Base-by-base conservation (phyloP, 2,329 filamentous ascomycete species). In the Pezicula neosporulosa region DNA sequence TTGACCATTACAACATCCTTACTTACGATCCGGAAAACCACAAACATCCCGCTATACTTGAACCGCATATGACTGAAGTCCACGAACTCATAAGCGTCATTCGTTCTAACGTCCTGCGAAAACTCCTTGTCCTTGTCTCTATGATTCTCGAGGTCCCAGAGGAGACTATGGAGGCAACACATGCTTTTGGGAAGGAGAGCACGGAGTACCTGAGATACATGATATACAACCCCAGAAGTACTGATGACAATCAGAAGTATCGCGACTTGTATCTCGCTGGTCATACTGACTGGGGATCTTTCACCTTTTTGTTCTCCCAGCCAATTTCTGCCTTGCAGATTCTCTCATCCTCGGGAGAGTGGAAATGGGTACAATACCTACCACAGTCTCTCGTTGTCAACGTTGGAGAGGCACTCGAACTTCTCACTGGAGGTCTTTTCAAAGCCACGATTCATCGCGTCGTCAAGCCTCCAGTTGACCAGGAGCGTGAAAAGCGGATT, bases 211-310 rank as follows among this genome's bases (percentile, higher is more conserved):
- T 72, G 1, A 63, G 70, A 28, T 53, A 63, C 55, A 72, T 72
- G 69, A 68, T 68, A 37, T 73, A 71, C 47, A 60, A 66, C 36
- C 69, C 69, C 2, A 62, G 69, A 5, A 60, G 63, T 2, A 58
- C 56, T 10, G 66, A 66, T 28, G 69, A 68, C 15, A 69, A 70
- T 44, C 61, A 62, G 30, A 68, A 66, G 48, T 67, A 68, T 45
- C 59, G 69, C 13, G 66, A 70, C 49, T 66, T 70, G 15, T 72
- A 67, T 62, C 66, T 70, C 3, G 62, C 69, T n/a, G 70, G 67
- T 19, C 71, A 73, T 58, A 72, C 70, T 2, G 71, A 73, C 49
- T 73, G 71, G 54, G 70, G 70, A 8, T 67, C 66, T 5, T 59
- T 70, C 36, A 72, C 70, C 0, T 63, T 74, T 24, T 63, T 73